Percentiles rank a stretch among this genome's conserved stretches.
These are phyloP conservation scores for Eimeria brunetti DNA, from an alignment of 169 alveolate genomes.

Conservation along the genomic window DNA sequence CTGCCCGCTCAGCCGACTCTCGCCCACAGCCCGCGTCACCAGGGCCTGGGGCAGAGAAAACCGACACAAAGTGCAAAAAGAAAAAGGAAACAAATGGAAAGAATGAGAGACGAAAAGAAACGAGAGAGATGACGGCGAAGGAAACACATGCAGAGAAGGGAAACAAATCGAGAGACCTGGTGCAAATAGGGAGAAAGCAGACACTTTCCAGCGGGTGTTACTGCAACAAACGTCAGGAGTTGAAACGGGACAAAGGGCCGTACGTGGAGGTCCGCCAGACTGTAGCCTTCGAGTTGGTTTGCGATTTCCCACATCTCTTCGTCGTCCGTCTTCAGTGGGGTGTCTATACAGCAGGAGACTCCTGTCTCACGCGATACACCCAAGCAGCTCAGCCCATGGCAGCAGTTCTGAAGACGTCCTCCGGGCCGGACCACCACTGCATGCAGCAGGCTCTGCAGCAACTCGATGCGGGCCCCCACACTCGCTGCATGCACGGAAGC, in stretches of 20 bases:
- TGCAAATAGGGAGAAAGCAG: too few relatives aligned
- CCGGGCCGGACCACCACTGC: neutral
- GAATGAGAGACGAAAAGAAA: neutral
- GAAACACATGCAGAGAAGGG: neutral
- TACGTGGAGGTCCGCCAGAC: slow-evolving; percentile 64
- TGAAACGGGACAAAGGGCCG: neutral
- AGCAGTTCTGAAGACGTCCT: neutral
- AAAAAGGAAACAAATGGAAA: neutral
- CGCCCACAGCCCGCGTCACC: slow-evolving; percentile 54
- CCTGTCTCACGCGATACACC: neutral
- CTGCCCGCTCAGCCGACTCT: slow-evolving; percentile 7
- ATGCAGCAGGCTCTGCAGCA: slow-evolving; percentile 29
- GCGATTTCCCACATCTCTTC: slow-evolving; percentile 44
- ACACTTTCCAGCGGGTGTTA: neutral
- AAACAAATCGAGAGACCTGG: neutral
- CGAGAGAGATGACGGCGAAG: neutral
- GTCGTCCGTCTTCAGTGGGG: neutral
- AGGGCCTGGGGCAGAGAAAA: slow-evolving; percentile 8
- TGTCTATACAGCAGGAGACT: neutral
- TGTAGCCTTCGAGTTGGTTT: slow-evolving; percentile 64
- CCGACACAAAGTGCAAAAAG: neutral
- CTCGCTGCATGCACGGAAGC: slow-evolving; percentile 9
- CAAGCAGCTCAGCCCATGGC: neutral
- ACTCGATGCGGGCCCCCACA: slow-evolving; percentile 40
- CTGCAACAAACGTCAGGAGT: neutral